Evolutionary conservation across 2,329 filamentous ascomycete species (phyloP), one percentile per base, ranked within the genome.

Genomic region (Fusarium heterosporum): DNA sequence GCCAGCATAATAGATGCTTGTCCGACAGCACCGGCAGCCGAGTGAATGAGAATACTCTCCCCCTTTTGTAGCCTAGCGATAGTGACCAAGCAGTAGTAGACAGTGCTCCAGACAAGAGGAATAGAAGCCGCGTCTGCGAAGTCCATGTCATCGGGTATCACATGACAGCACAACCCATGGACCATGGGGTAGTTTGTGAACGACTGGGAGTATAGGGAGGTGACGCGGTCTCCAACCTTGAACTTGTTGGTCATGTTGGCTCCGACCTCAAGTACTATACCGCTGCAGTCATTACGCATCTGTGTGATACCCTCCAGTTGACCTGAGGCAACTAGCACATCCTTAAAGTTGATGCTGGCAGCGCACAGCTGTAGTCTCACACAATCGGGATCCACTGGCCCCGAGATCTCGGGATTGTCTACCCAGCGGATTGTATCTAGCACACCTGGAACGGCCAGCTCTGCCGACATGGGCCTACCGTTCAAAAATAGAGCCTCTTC

Each of bases 261-360:
- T 4, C 76, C 78, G 4, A 79, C 74, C 11, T 69, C 66, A 2
- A 71, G 63, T 4, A 78, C 66, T 8, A 76, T 55, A 6, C 79
- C 79, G 6, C 75, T 69, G 26, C 73, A 74, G 49, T 80, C 79
- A 8, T 73, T 72, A 4, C 73, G 74, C 66, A 80, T 74, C 13
- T 62, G 54, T 3, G 64, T 68, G 10, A 71, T 60, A 4, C 50
- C 50, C 1, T 71, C 66, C 6, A 79, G 64, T 46, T 77, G 73
- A 4, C 78, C 78, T 16, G 77, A 58, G 3, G 77, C 74, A 19
- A 79, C 73, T 3, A 78, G 70, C 6, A 79, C 73, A 39, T 79
- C 77, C 40, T 76, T 76, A 66, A 79, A 78, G 61, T 78, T 77
- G 48, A 78, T 66, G 14, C 75, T 68, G 55, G 49, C 49, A 26